Base-by-base conservation (phyloP, 306 rosid species). In the Prunus persica region DNA sequence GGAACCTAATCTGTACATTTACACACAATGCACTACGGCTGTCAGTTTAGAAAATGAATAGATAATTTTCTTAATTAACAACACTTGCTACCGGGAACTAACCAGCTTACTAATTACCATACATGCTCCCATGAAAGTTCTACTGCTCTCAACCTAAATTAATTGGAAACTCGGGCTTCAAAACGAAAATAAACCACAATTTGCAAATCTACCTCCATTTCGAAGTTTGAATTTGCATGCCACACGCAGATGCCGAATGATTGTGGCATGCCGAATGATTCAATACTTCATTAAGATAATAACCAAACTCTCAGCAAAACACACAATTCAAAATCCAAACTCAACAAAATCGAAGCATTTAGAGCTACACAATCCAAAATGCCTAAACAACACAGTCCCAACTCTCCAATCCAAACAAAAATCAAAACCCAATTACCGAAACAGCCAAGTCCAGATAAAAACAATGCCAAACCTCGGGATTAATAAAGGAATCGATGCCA, bases 391-490 rank as follows among this genome's bases (percentile, higher is more conserved):
- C 19, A 71, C 47, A 34, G 41, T 78, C 61, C 49, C 13, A 62
- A 38, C 38, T 81, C 52, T 25, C 65, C 20, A 50, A 71, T 24
- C 47, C 56, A 80, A 11, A 67, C n/a, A 46, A 38, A 7, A 22
- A 25, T 2, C 32, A 57, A 56, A 52, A 65, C 7, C 22, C 16
- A 56, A 74, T 14, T 18, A 70, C 24, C 28, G 55, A 43, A 43
- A 41, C 13, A 65, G 15, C 2, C 49, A 13, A 22, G 54, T 0
- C 25, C 0, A 4, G 46, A 16, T 10, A 27, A 14, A 55, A 51
- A 6, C 75, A 27, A 65, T 12, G 52, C 38, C 43, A 15, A 50
- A 91, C 97, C 94, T 92, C 97, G 2, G 93, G 69, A 81, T 58
- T 82, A 56, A 18, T 64, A 22, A 83, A 69, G 68, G 81, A 79